A percentile compares a stretch with the other conserved stretches of the same genome.
Evolutionary conservation across 106 monocot genomes (phyloP).

Genomic region (Hemerocallis citrina): DNA sequence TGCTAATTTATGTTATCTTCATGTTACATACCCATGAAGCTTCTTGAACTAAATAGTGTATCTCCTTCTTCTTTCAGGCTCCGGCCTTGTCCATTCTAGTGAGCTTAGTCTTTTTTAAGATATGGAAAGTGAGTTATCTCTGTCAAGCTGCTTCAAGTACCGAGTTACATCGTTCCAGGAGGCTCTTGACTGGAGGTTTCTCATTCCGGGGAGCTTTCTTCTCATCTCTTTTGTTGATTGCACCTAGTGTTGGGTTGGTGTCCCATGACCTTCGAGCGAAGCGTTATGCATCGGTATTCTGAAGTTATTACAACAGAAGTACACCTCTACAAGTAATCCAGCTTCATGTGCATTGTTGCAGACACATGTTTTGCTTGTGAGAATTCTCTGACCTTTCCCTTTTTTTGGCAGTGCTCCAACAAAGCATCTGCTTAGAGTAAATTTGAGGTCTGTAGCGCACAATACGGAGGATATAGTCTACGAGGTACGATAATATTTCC

Average conservation of each 20-base stretch:
- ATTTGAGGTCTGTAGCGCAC: constrained; percentile 14
- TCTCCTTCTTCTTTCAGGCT: no score
- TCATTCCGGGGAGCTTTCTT: constrained; percentile 47
- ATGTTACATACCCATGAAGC: no score
- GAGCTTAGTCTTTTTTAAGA: constrained; percentile 29
- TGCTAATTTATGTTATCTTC: no score
- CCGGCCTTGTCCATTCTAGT: constrained; percentile 4
- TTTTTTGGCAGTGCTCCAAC: constrained; percentile 11
- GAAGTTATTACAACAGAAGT: constrained; percentile 30
- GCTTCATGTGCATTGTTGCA: constrained; percentile 5
- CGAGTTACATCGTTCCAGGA: constrained; percentile 42
- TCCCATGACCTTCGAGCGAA: constrained; percentile 37
- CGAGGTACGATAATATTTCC: constrained; percentile 16
- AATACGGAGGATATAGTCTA: constrained; percentile 9
- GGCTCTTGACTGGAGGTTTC: constrained; percentile 69
- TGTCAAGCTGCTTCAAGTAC: constrained; percentile 47
- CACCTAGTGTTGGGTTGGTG: constrained; percentile 38
- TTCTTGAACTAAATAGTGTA: no score
- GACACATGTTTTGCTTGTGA: background rate
- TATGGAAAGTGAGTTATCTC: constrained; percentile 61
- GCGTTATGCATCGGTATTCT: constrained; percentile 34
- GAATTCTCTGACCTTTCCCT: constrained; percentile 3
- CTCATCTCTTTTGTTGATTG: constrained; percentile 76
- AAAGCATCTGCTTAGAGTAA: constrained; percentile 17
- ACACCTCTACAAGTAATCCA: constrained; percentile 14